Evolutionary conservation across 2,329 filamentous ascomycete species (phyloP), one percentile per base, ranked within the genome.

Genomic region (Talaromyces albobiverticillius): DNA sequence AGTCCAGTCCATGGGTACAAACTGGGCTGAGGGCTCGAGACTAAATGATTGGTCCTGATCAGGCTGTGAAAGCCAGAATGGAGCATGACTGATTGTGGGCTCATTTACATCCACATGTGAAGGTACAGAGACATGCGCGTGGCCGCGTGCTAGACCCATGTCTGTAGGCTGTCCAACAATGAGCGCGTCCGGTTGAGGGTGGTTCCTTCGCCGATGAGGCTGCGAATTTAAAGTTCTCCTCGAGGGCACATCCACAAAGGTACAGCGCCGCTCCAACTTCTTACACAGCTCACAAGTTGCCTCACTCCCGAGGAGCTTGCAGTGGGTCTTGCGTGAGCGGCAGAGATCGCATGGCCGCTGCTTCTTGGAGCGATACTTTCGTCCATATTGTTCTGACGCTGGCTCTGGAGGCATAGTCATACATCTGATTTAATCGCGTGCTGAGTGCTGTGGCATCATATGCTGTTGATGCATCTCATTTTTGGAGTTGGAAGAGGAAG

Each of bases 301-400:
- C 16, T 41, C 25, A 29, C 23, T 20, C 13, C 32, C n/a, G n/a
- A 23, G 34, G 10, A 49, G 32, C 36, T n/a, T 49, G 46, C 46
- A 49, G 40, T 38, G 32, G 31, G 46, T 38, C 46, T 49, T 49
- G 8, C 46, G 34, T 23, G 32, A 38, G 22, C 46, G 46, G 46
- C 46, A 49, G 16, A 49, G 46, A 25, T 49, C 46, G 13, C 46
- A 49, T 26, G 46, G 46, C 36, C 46, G 22, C 34, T 49, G 46
- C 23, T 41, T 49, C 25, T 49, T 49, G 14, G 46, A 49, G 16
- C 46, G 34, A 29, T 53, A 53, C 18, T 53, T 38, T 18, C 42
- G 40, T 10, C 43, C 16, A 29, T 38, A 18, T 16, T 56, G 55
- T 57, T 59, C 46, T 59, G 34, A 9, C 13, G 31, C 31, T 10